Conservation (phyloP, 2,329 filamentous ascomycete species). For the Didymella glomerata region DNA sequence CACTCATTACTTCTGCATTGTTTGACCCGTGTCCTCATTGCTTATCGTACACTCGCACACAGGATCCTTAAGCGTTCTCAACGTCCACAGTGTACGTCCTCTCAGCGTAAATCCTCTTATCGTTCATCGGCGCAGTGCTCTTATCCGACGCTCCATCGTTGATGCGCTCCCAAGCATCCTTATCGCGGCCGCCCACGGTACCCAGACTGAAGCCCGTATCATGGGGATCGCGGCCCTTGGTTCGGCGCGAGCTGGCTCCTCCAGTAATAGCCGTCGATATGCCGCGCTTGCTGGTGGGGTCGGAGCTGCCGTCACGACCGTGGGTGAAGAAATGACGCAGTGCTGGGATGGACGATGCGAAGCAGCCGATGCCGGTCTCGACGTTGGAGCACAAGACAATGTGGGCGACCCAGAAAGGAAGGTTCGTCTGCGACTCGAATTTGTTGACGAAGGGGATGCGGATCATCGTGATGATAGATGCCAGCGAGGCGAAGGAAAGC, state of each 20-base stretch:
- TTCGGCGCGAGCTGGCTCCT: neutral
- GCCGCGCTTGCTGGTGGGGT: conserved; percentile 9
- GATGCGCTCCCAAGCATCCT: conserved; percentile 31
- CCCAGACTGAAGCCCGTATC: conserved; percentile 26
- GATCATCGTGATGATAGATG: conserved; percentile 22
- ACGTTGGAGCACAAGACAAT: conserved; percentile 36
- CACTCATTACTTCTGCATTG: too few species aligned
- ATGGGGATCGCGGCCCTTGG: conserved; percentile 16
- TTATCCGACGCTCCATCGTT: conserved; percentile 28
- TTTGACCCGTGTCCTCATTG: too few species aligned
- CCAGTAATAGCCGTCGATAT: neutral
- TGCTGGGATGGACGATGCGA: conserved; percentile 31
- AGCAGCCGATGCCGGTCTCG: conserved; percentile 35
- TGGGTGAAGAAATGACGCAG: conserved; percentile 28
- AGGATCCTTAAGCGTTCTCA: conserved; percentile 6
- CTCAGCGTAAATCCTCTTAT: conserved; percentile 25
- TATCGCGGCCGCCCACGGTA: conserved; percentile 22
- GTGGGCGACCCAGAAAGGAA: conserved; percentile 38
- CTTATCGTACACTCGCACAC: too few species aligned
- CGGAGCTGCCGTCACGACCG: conserved; percentile 21
- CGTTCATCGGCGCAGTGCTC: conserved; percentile 22
- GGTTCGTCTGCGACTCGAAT: conserved; percentile 24
- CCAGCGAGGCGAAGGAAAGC: conserved; percentile 32
- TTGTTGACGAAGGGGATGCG: conserved; percentile 36
- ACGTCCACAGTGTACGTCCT: conserved; percentile 27